A percentile compares a stretch with the other conserved stretches of the same genome.
Conservation (phyloP, 345 rosid genomes). For the Nephelium lappaceum region DNA sequence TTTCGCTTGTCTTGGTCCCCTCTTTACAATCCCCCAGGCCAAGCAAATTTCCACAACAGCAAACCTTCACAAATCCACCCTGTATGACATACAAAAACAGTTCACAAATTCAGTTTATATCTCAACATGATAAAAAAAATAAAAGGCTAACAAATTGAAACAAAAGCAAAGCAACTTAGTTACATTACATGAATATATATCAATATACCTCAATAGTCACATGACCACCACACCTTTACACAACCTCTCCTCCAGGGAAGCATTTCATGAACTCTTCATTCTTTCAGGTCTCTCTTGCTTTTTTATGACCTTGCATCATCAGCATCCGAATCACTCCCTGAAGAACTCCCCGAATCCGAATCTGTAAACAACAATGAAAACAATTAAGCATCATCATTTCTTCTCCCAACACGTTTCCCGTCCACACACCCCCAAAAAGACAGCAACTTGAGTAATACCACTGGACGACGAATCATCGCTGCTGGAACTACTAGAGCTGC, state of each 20-base stretch:
- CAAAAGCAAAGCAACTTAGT: neutral
- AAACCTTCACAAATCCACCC: neutral
- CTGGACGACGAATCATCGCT: conserved; percentile 74
- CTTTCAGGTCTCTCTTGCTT: neutral
- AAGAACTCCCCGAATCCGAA: conserved; percentile 45
- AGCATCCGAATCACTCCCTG: conserved; percentile 43
- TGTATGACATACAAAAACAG: neutral
- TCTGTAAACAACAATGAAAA: conserved; percentile 30
- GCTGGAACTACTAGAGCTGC: conserved; percentile 69
- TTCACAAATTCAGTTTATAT: neutral
- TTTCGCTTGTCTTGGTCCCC: neutral
- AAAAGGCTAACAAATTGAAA: neutral
- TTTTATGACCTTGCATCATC: conserved; percentile 36
- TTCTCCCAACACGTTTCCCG: neutral
- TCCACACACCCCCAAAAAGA: too few species aligned
- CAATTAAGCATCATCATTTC: conserved; percentile 12
- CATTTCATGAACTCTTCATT: neutral
- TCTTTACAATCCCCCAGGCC: conserved; percentile 13
- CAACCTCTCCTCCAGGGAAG: conserved; percentile 4
- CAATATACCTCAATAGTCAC: conserved; percentile 16
- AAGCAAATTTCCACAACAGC: neutral
- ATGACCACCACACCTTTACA: neutral
- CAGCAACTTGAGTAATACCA: conserved; percentile 37
- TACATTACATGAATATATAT: too few species aligned
- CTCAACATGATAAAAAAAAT: too few species aligned